Evolutionary conservation across 1,139 yeast species (phyloP).

Genomic region (Pichia sp.): DNA sequence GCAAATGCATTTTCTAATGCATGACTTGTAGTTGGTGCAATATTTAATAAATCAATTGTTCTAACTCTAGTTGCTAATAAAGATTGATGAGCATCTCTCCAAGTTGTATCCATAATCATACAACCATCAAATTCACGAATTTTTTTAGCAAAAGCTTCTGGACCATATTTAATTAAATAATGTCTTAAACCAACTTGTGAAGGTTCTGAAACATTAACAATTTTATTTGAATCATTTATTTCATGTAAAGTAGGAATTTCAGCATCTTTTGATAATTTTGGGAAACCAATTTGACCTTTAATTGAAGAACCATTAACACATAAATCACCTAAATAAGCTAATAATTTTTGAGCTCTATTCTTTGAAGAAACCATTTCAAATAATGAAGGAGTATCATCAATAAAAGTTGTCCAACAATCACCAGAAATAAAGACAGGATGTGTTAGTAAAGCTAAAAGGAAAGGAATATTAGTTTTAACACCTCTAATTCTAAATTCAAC

Average conservation of each 20-base stretch:
- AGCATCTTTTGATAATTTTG: constrained; percentile 73
- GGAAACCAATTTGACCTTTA: constrained; percentile 90
- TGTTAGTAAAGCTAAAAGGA: constrained; percentile 85
- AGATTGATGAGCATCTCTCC: constrained; percentile 99
- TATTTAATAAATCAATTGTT: constrained; percentile 81
- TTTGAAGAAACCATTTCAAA: constrained; percentile 93
- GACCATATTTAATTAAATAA: constrained; percentile 75
- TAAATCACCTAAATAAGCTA: constrained; percentile 84
- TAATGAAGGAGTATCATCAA: constrained; percentile 93
- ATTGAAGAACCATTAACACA: constrained; percentile 93
- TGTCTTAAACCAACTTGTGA: constrained; percentile 87
- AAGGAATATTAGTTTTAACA: constrained; percentile 96
- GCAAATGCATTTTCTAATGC: constrained; percentile 91
- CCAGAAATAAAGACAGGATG: constrained; percentile 86
- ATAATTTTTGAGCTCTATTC: constrained; percentile 92
- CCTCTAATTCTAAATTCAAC: constrained; percentile 98
- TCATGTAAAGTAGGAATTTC: constrained; percentile 67
- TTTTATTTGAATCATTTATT: constrained; percentile 39
- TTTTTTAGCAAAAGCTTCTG: constrained; percentile 80
- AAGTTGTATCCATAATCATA: constrained; percentile 92
- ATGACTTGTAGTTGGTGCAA: constrained; percentile 90
- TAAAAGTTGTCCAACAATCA: constrained; percentile 96
- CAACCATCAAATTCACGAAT: constrained; percentile 83
- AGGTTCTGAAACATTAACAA: constrained; percentile 50
- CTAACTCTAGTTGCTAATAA: constrained; percentile 94